Evolutionary conservation across 23 red algal genomes (phyloP).

Genomic region (Cyanidiococcus yangmingshanensis): DNA sequence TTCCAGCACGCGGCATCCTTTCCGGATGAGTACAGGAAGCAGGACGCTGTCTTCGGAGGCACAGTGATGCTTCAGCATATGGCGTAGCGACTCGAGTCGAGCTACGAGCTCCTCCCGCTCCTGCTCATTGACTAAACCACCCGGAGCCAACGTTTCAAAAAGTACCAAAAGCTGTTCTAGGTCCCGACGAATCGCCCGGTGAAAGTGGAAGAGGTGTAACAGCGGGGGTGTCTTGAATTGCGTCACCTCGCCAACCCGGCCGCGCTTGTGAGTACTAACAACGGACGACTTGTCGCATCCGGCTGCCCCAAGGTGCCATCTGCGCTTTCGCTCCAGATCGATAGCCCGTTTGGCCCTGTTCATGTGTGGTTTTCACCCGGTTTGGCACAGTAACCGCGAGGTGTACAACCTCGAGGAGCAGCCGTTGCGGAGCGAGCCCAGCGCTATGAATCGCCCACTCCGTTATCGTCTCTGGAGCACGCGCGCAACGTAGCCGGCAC

Average conservation of each 20-base stretch:
- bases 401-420: no score
- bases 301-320: no score
- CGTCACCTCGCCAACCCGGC: neutral
- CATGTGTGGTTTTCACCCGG: no score
- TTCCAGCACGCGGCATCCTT: neutral
- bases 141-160: neutral
- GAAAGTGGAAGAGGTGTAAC: constrained; percentile 34
- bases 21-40: constrained; percentile 23
- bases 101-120: constrained; percentile 17
- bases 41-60: constrained; percentile 30
- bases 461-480: no score
- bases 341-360: no score
- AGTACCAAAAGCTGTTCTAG: neutral
- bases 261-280: no score
- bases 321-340: no score
- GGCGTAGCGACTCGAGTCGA: neutral
- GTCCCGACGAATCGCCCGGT: constrained; percentile 34
- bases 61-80: constrained; percentile 32
- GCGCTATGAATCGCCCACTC: no score
- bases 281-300: no score
- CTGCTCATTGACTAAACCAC: neutral
- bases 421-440: no score
- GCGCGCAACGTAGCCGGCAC: no score
- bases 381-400: no score
- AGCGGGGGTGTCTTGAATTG: constrained; percentile 23